Evolutionary conservation across 305 asterid species (phyloP), one percentile per base, ranked within the genome.

Genomic region (Striga hermonthica): DNA sequence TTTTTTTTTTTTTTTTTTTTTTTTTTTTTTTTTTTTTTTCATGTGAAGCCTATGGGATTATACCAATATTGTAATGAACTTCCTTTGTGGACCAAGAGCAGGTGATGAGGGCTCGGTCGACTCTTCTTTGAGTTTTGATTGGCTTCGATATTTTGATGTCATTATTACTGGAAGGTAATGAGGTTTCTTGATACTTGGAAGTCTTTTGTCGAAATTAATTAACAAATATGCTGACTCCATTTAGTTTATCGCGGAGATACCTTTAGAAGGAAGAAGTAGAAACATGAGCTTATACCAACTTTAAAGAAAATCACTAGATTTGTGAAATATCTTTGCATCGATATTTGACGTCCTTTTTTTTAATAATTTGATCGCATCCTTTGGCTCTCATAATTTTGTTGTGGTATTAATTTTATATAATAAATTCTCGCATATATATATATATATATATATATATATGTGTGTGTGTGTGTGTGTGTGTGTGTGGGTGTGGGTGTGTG

Each of bases 31-130:
- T 22, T 57, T 36, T 68, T 67, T 53, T 57, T 72, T 78, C 15
- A 79, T 57, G 55, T 83, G 92, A 95, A 94, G 99, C 79, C 83
- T 94, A 64, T 94, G 98, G 99, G 99, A 94, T 81, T 94, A 91
- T 65, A 86, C 99, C 63, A 88, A 87, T 72, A 70, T 88, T 28
- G 97, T 94, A 37, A 94, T 94, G 99, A 91, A 89, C 90, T 94
- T 88, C 82, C 95, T 94, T 61, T 91, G 98, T 72, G 90, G 91
- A 57, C 75, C 86, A 28, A 62, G 74, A 64, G 59, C 79, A 57
- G 75, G 31, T 60, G 90, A 83, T 79, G 86, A 73, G 60, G 64
- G 65, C 65, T 31, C 31, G 1, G 31, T 1, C 31, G 31, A 22
- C 31, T 22, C 82, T 62, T 65, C 81, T 50, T 69, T 82, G 83